Base-by-base conservation (phyloP, 1,284 basidiomycete species). In the Kwoniella shivajii region DNA sequence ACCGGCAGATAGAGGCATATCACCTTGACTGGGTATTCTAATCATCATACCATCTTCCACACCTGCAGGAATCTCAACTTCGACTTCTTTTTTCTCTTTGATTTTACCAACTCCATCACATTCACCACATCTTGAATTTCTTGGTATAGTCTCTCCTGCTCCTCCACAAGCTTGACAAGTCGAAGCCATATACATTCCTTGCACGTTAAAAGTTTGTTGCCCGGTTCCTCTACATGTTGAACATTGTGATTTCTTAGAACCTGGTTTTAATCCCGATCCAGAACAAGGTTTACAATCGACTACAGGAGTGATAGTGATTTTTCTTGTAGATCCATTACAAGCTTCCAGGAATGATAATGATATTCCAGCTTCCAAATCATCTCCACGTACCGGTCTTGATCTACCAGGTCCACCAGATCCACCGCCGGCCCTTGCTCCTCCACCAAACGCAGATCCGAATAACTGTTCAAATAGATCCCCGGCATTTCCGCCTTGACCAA, bases 11-110 rank as follows among this genome's bases (percentile, higher is more conserved):
- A 95, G 78, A 22, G 96, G 89, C 31, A 87, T 88, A 78, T 99
- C 93, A 33, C 96, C 96, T 44, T 84, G 84, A 38, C 86, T 86
- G 11, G 89, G 85, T 49, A 99, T 81, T 60, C 90, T 88, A 65
- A 99, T 85, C 55, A 87, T 86, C 90, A 95, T 96, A 27, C 96
- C 96, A 75, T 99, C 93, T 77, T 99, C 96, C 50, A 98, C 89
- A 85, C 92, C 92, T 49, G 89, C 83, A 52, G 92, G 91, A 56
- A 99, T 87, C 61, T 91, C 85, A 52, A 99, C 87, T 50, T 89
- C 84, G 24, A 96, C 85, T 14, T 85, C 81, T 73, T 89, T 90
- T 69, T 86, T 86, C 67, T 84, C 82, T 74, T 90, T 87, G 41
- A 99, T 87, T 68, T 92, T 88, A 20, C 96, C 96, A 29, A 92